phyloP scores from a whole-genome alignment of 2,329 filamentous ascomycete species.

The Trichoderma cornu-damae region DNA sequence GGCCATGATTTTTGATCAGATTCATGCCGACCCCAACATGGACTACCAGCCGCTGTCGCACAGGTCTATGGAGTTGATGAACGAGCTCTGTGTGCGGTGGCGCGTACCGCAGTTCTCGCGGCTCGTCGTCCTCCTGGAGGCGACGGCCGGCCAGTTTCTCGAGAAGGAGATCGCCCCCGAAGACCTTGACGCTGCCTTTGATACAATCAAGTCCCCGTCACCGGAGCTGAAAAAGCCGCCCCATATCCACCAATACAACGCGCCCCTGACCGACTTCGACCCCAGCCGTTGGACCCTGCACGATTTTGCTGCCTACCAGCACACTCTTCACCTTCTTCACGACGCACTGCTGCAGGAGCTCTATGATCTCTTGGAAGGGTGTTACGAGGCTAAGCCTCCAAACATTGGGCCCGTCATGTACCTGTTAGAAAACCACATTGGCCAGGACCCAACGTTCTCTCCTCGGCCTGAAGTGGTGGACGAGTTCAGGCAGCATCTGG shows the following conservation, averaged over 20 bases:
- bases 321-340: conserved; percentile 67
- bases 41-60: conserved; percentile 60
- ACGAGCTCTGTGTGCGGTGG: conserved; percentile 83
- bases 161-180: conserved; percentile 77
- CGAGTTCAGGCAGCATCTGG: conserved; percentile 66
- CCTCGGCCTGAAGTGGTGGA: conserved; percentile 64
- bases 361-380: conserved; percentile 79
- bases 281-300: conserved; percentile 61
- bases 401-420: conserved; percentile 74
- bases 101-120: conserved; percentile 78
- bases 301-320: conserved; percentile 67
- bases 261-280: conserved; percentile 52
- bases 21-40: conserved; percentile 49
- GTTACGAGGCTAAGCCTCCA: conserved; percentile 83
- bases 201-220: conserved; percentile 68
- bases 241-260: conserved; percentile 47
- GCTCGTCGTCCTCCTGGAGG: conserved; percentile 76
- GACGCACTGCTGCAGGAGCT: conserved; percentile 81
- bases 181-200: conserved; percentile 77
- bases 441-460: conserved; percentile 69
- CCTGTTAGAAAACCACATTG: conserved; percentile 76
- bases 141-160: conserved; percentile 76
- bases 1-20: conserved; percentile 61
- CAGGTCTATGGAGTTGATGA: conserved; percentile 74
- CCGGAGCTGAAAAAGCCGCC: conserved; percentile 61